Base-by-base conservation (phyloP, 768 basidiomycete species). In the Agrocybe chaxingu region DNA sequence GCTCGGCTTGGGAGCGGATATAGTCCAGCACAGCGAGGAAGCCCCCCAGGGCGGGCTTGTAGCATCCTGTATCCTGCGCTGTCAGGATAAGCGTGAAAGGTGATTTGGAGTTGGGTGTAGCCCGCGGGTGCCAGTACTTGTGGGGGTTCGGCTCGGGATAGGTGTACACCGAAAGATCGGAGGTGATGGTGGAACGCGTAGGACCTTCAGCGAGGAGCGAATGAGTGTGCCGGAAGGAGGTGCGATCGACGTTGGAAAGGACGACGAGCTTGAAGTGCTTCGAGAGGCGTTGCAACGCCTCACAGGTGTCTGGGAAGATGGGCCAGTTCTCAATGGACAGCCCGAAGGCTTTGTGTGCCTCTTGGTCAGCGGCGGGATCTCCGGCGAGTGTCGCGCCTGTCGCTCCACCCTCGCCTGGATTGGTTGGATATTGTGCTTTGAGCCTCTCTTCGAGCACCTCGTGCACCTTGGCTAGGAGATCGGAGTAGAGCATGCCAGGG, bases 181-280 rank as follows among this genome's bases (percentile, higher is more conserved):
- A 53, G 11, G 52, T 30, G 46, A 51, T 46, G 42, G 57, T 57
- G 6, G 59, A 52, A 13, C 58, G 58, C 5, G 58, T 48, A 10
- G 63, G 60, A 6, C 68, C 74, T n/a, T 71, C 68, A 5, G 77
- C 76, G 36, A 89, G 78, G 43, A 73, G 72, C 13, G 68, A 66
- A 42, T 83, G 82, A 0, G 86, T 89, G 54, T 74, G 67, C 3
- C 75, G 68, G 61, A 89, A 87, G 31, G 85, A 84, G 18, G 57
- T 61, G 50, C 75, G 75, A 56, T 91, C 88, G 60, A 90, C 82
- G 64, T 91, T 90, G 56, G 87, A 89, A 35, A 90, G 74, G 4
- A 89, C 84, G 52, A 82, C 75, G 51, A 90, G 81, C 48, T 82
- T 83, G 70, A 80, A 89, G 60, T 78, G 76, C 49, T 74, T 71